Evolutionary conservation across 129 eudicot species (phyloP).

Genomic region (Pulicaria dysenterica): DNA sequence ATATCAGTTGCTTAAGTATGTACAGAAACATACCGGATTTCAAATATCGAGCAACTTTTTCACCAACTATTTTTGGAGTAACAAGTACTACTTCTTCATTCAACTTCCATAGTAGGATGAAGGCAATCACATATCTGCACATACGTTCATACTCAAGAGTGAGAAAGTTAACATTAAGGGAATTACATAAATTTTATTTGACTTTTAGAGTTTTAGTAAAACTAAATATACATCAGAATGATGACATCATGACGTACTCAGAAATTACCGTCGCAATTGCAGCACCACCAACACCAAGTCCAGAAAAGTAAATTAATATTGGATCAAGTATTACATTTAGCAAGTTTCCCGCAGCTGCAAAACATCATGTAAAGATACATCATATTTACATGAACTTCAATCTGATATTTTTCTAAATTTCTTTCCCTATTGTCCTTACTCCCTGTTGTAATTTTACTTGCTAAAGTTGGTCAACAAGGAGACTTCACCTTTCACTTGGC

Average conservation of each 20-base stretch:
- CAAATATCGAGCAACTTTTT: constrained; percentile 61
- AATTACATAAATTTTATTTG: neutral
- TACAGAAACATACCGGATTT: constrained; percentile 68
- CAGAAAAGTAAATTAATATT: constrained; percentile 57
- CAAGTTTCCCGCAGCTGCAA: constrained; percentile 81
- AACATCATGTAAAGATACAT: neutral
- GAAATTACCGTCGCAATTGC: constrained; percentile 97
- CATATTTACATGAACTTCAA: neutral
- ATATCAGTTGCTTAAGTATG: constrained; percentile 9
- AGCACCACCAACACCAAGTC: constrained; percentile 88
- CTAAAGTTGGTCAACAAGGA: too few relatives aligned
- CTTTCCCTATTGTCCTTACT: too few relatives aligned
- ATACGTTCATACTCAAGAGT: constrained; percentile 20
- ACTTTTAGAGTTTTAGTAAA: neutral
- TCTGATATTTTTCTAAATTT: neutral
- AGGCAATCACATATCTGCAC: constrained; percentile 76
- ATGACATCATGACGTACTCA: constrained; percentile 92
- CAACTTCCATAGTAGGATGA: constrained; percentile 85
- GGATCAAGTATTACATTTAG: constrained; percentile 74
- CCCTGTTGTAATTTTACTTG: too few relatives aligned
- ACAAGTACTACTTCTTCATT: constrained; percentile 66
- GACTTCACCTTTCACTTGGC: neutral
- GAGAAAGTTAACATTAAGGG: neutral
- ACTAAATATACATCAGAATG: constrained; percentile 33
- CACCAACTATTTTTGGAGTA: constrained; percentile 66